Evolutionary conservation across 768 basidiomycete species (phyloP).

Genomic region (Hygrocybe coccinea): DNA sequence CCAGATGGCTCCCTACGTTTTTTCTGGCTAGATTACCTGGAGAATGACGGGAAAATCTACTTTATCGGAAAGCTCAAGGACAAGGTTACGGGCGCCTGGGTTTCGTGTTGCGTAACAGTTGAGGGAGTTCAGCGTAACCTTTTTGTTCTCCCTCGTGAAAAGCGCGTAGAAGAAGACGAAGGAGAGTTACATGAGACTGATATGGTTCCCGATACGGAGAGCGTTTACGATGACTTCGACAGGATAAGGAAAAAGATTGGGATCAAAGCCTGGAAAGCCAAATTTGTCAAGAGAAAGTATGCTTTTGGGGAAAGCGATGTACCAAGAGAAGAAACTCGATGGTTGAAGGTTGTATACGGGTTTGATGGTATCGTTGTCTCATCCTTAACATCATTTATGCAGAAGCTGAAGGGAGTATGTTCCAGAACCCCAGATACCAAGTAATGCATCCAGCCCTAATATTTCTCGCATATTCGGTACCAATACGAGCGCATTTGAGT

Average conservation of each 20-base stretch:
- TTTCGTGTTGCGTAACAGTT: slow-evolving; percentile 84
- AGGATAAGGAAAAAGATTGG: slow-evolving; percentile 63
- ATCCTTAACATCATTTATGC: neutral
- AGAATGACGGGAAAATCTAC: slow-evolving; percentile 77
- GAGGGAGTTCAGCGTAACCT: slow-evolving; percentile 86
- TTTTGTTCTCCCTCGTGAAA: slow-evolving; percentile 77
- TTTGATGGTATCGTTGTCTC: slow-evolving; percentile 62
- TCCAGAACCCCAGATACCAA: slow-evolving; percentile 74
- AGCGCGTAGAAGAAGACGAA: slow-evolving; percentile 52
- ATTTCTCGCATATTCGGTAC: slow-evolving; percentile 88
- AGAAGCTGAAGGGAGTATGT: slow-evolving; percentile 3
- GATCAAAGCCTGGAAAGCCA: slow-evolving; percentile 73
- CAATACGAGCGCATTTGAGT: slow-evolving; percentile 87
- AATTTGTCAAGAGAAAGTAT: slow-evolving; percentile 85
- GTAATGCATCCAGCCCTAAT: slow-evolving; percentile 70
- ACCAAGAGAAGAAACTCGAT: slow-evolving; percentile 72
- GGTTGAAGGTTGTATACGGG: slow-evolving; percentile 91
- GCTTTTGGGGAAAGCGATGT: slow-evolving; percentile 85
- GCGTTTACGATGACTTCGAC: slow-evolving; percentile 83
- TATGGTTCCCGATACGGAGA: slow-evolving; percentile 58
- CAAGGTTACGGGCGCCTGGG: slow-evolving; percentile 59
- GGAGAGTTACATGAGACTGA: slow-evolving; percentile 70
- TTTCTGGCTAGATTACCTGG: slow-evolving; percentile 96
- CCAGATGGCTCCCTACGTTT: slow-evolving; percentile 81
- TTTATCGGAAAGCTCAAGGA: slow-evolving; percentile 91